phyloP scores from a whole-genome alignment of 805 yeast genomes.

The Metschnikowia vanudenii region DNA sequence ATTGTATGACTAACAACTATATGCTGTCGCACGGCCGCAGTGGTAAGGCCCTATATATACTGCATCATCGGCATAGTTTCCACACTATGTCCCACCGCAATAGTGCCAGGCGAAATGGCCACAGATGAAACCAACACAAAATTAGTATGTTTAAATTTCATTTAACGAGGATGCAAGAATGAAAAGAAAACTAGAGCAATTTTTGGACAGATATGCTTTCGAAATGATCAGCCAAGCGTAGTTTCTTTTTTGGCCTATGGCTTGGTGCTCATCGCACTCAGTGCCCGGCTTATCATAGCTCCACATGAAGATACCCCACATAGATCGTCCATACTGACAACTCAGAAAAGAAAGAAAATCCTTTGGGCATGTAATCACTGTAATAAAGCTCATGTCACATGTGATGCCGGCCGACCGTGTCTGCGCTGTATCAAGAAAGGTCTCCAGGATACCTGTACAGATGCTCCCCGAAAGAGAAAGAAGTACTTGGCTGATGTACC shows the following conservation, averaged over 20 bases:
- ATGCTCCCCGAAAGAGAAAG: constrained; percentile 84
- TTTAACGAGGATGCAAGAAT: neutral
- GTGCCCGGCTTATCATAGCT: no score
- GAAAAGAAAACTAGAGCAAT: neutral
- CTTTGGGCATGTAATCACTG: constrained; percentile 89
- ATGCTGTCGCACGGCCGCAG: neutral
- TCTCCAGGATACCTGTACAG: constrained; percentile 67
- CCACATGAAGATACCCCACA: neutral
- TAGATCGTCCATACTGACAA: neutral
- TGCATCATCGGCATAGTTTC: neutral
- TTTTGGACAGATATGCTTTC: no score
- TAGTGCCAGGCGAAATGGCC: constrained; percentile 6
- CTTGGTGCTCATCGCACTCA: no score
- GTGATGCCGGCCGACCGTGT: constrained; percentile 85
- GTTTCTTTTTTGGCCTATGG: no score
- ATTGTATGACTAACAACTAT: no score
- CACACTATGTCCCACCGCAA: neutral
- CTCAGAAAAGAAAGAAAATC: constrained; percentile 54
- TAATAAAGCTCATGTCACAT: constrained; percentile 86
- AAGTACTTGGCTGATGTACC: constrained; percentile 73
- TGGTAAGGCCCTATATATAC: neutral
- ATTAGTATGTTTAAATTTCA: constrained; percentile 5
- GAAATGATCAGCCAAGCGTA: no score
- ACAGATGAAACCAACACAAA: constrained; percentile 6
- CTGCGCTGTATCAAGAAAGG: constrained; percentile 72